Evolutionary conservation across 441 rosid species (phyloP).

Genomic region (Syzygium malaccense): DNA sequence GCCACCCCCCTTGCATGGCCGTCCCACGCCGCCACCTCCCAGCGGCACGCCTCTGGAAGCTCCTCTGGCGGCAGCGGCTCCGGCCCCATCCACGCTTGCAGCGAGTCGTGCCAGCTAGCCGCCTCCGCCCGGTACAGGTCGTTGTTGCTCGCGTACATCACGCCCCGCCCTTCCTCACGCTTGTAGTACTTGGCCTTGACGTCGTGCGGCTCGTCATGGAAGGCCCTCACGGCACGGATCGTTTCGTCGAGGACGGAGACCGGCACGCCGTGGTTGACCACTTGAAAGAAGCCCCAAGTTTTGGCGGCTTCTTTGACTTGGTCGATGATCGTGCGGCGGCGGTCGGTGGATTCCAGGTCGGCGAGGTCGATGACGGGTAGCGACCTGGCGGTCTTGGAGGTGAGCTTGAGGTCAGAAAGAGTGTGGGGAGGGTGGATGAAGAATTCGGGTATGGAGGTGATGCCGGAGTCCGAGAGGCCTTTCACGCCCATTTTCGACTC

Average conservation of each 20-base stretch:
- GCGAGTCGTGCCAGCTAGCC: constrained; percentile 20
- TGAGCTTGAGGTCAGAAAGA: constrained; percentile 5
- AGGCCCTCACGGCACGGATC: constrained; percentile 8
- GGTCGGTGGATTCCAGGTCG: neutral
- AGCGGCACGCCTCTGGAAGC: constrained; percentile 2
- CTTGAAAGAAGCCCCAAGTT: constrained; percentile 26
- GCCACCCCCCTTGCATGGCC: constrained; percentile 1
- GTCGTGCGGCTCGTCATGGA: constrained; percentile 22
- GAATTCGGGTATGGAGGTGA: constrained; percentile 11
- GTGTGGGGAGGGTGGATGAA: constrained; percentile 4
- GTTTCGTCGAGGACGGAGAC: constrained; percentile 1
- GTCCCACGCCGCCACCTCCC: constrained; percentile 17
- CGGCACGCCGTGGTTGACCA: constrained; percentile 13
- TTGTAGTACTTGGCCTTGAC: constrained; percentile 15
- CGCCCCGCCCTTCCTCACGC: constrained; percentile 3
- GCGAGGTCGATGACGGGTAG: constrained; percentile 21
- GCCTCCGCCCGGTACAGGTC: constrained; percentile 11
- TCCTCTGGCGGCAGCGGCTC: neutral
- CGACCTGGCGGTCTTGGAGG: neutral
- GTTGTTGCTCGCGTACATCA: constrained; percentile 15
- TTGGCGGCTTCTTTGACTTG: constrained; percentile 16
- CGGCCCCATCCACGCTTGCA: constrained; percentile 14
- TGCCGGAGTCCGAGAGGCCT: constrained; percentile 11
- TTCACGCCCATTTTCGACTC: constrained; percentile 23
- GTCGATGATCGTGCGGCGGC: neutral